Conservation (phyloP, 148 eudicot genomes). For the Rheum nobile region DNA sequence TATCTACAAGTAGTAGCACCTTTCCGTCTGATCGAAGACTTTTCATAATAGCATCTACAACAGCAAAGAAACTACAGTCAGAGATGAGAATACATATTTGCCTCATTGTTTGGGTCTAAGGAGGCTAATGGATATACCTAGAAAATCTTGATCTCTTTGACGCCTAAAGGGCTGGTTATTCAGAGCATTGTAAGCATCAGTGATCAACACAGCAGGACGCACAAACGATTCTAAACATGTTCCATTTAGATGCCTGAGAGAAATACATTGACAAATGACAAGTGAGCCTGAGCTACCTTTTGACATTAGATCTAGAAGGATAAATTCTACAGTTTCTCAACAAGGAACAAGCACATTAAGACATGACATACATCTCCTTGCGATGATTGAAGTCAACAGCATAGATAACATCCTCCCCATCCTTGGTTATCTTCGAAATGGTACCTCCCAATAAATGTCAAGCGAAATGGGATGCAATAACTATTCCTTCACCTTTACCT, state of each 20-base stretch:
- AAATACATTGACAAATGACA: conserved; percentile 16
- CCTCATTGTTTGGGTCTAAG: background rate
- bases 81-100: background rate
- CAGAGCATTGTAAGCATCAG: no score
- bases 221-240: conserved; percentile 87
- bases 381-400: no score
- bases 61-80: background rate
- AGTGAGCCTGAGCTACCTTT: conserved; percentile 9
- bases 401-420: no score
- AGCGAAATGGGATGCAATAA: conserved; percentile 90
- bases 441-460: conserved; percentile 97
- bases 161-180: no score
- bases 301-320: no score
- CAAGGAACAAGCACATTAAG: no score
- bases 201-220: conserved; percentile 75
- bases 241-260: conserved; percentile 82
- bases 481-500: conserved; percentile 97
- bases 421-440: conserved; percentile 57
- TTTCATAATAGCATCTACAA: conserved; percentile 51
- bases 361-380: no score
- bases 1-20: conserved; percentile 83
- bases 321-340: no score
- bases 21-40: conserved; percentile 73
- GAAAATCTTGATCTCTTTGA: no score
- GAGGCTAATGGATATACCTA: no score